phyloP scores from a whole-genome alignment of 441 rosid species.

The Raphanus hybrid region DNA sequence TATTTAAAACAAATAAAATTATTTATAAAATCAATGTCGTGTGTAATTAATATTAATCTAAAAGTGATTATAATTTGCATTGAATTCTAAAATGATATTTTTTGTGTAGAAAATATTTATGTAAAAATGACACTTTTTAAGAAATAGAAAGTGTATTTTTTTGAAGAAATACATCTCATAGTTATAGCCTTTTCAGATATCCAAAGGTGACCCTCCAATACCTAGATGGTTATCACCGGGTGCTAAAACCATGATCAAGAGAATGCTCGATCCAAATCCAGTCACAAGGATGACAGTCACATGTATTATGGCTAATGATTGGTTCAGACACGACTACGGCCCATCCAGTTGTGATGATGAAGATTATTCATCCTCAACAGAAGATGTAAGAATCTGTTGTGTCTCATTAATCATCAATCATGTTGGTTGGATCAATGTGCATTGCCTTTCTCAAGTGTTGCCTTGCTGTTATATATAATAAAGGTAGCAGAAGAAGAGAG shows the following conservation, averaged over 20 bases:
- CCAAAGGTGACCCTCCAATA: slow-evolving; percentile 74
- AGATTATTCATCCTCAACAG: slow-evolving; percentile 51
- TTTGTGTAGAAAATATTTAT: no score
- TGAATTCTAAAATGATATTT: no score
- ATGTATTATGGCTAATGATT: slow-evolving; percentile 64
- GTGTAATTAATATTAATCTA: no score
- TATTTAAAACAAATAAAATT: no score
- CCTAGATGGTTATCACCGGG: slow-evolving; percentile 83
- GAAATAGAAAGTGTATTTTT: no score
- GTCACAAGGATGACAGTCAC: slow-evolving; percentile 62
- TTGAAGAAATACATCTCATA: no score
- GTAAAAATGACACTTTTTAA: no score
- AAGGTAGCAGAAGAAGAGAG: slow-evolving; percentile 51
- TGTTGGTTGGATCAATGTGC: slow-evolving; percentile 19
- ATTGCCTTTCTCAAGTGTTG: slow-evolving; percentile 6
- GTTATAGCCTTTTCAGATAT: slow-evolving; percentile 50
- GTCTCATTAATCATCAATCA: not conserved
- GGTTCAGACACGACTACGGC: slow-evolving; percentile 69
- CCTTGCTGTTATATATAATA: not conserved
- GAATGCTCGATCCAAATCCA: slow-evolving; percentile 88
- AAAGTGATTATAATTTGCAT: no score
- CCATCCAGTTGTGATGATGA: slow-evolving; percentile 56
- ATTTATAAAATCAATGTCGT: no score
- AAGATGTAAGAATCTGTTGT: slow-evolving; percentile 50
- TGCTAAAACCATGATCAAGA: slow-evolving; percentile 67